phyloP scores from a whole-genome alignment of 2,329 filamentous ascomycete genomes.

The Paraphaeosphaeria sporulosa region DNA sequence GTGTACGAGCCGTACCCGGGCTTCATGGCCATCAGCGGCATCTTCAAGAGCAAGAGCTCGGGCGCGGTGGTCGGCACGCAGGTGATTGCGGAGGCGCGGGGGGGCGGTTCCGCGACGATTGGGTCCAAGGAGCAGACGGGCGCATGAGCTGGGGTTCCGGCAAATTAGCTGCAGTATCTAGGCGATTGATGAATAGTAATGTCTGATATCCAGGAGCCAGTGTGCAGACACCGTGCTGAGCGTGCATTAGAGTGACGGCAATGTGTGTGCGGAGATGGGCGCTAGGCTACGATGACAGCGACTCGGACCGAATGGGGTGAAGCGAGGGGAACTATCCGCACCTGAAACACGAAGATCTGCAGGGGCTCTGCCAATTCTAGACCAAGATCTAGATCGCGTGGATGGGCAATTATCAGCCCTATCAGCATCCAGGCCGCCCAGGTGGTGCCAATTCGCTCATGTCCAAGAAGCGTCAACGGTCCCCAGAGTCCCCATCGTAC shows the following conservation, averaged over 20 bases:
- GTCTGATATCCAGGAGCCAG: neutral
- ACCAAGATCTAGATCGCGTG: neutral
- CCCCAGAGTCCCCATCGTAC: neutral
- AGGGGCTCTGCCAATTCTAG: neutral
- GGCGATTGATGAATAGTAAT: constrained; percentile 5
- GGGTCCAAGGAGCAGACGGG: constrained; percentile 39
- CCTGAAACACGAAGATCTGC: constrained; percentile 8
- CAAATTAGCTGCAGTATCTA: neutral
- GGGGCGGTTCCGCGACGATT: constrained; percentile 62
- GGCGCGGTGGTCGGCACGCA: constrained; percentile 61
- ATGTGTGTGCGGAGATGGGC: neutral
- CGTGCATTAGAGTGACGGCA: neutral
- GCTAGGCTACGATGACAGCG: neutral
- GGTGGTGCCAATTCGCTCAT: neutral
- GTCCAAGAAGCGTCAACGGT: neutral
- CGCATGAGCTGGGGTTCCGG: constrained; percentile 7
- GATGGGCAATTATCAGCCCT: neutral
- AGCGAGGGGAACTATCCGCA: neutral
- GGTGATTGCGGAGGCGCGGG: constrained; percentile 61
- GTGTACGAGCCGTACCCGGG: constrained; percentile 61
- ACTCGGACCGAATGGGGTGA: neutral
- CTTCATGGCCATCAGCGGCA: constrained; percentile 54
- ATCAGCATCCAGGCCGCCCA: neutral
- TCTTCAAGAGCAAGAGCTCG: constrained; percentile 58
- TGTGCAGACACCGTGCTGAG: neutral